These are phyloP conservation scores for Conringia planisiliqua DNA, from an alignment of 345 rosid species.

Conservation along the genomic window DNA sequence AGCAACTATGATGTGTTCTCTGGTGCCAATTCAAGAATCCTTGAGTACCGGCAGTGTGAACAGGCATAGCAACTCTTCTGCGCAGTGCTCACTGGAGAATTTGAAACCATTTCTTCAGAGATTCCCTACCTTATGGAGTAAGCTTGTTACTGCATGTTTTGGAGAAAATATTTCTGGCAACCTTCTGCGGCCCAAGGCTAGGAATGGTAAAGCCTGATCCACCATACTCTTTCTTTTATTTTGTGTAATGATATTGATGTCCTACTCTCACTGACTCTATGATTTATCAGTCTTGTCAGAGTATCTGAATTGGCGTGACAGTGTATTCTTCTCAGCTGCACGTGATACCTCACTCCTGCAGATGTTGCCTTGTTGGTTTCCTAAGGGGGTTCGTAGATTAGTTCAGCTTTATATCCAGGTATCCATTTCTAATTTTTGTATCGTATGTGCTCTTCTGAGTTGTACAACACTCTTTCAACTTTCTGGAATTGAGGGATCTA, in stretches of 20 bases:
- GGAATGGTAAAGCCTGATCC: constrained; percentile 54
- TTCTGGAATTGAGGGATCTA: constrained; percentile 21
- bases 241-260: constrained; percentile 20
- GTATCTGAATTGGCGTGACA: constrained; percentile 89
- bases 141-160: constrained; percentile 70
- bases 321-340: constrained; percentile 77
- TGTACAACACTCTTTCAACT: constrained; percentile 10
- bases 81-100: constrained; percentile 92
- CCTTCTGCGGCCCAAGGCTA: constrained; percentile 47
- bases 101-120: constrained; percentile 69
- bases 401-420: constrained; percentile 96
- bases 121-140: constrained; percentile 85
- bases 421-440: constrained; percentile 8
- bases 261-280: constrained; percentile 20
- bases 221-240: constrained; percentile 11
- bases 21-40: constrained; percentile 69
- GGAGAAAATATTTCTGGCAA: constrained; percentile 58
- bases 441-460: constrained; percentile 1
- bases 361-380: constrained; percentile 98
- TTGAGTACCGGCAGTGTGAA: constrained; percentile 72
- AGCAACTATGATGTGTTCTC: constrained; percentile 89
- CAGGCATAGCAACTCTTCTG: constrained; percentile 69
- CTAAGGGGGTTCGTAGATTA: constrained; percentile 81
- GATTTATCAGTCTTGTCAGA: constrained; percentile 57
- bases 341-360: constrained; percentile 91